Evolutionary conservation across 208 protist genomes (phyloP), one percentile per base, ranked within the genome.

Genomic region (Crithidia brevicula): DNA sequence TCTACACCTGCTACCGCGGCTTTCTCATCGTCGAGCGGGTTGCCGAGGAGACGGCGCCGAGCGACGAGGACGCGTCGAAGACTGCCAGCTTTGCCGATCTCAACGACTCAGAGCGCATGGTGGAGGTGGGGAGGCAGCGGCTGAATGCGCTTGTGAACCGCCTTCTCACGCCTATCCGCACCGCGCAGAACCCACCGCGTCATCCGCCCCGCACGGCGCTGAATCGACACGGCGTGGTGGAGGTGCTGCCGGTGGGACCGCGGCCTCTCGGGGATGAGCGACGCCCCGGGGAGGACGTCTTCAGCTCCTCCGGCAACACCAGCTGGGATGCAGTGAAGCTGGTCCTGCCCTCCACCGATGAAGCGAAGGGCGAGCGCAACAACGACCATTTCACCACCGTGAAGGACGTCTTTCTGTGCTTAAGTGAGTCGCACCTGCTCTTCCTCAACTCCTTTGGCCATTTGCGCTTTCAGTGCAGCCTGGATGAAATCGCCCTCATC

Each of bases 381-480:
- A 9, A 33, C 7, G 68, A 67, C 6, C 51, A 56, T 51, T 3
- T 74, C 28, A 74, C 59, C 30, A 54, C 75, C 13, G 65, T 82
- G 54, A 71, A 60, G 31, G 72, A 86, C 40, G 62, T 71, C 52
- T 86, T 82, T 36, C 65, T 79, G 30, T 75, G 66, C 25, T 16
- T 86, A 10, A 63, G 58, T 6, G 74, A 81, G 56, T 71, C 67
- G n/a, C 68, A 77, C 53, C 28, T 86, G 16, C 50, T 86, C 11
- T 86, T 81, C 31, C 15, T 78, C 20, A 79, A 79, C 67, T 86
- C 81, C 9, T 86, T 86, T 22, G 81, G 81, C 0, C 68, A 70
- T 20, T 38, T 77, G 15, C 47, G 65, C 28, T 63, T 75, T 13
- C 74, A 86, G 42, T 82, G 56, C 57, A 45, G 64, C 25, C 27